Evolutionary conservation across 176 grass and related monocot genomes (phyloP), one percentile per base, ranked within the genome.

Genomic region (Ensete ventricosum): DNA sequence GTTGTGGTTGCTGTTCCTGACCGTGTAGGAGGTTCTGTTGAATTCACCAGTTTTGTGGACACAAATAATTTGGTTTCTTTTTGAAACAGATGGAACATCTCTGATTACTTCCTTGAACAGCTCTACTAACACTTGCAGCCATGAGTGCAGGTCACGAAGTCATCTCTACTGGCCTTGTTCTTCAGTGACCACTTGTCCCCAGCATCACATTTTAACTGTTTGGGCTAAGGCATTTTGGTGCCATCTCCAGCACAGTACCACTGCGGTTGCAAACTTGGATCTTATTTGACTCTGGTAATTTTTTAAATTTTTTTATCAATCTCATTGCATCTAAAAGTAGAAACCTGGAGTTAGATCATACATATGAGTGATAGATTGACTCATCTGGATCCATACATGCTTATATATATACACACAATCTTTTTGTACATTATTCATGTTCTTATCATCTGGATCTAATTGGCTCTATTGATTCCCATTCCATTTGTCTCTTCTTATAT

Each of bases 61-160:
- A 92, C 85, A 6, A 74, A 72, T 74, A 92, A 83, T 0, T 81
- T 92, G 9, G 83, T 92, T 22, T 93, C 87, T 3, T 67, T 93
- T 2, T 93, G 87, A 87, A 90, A 83, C 55, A 88, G 88, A 49
- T 92, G 83, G 89, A 92, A 86, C 79, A 34, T 86, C 43, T 88
- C 83, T 0, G 85, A 86, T 26, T 72, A 86, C 64, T 85, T 85
- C 69, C 85, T 86, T 83, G 88, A 58, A 85, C 85, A 64, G 81
- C 88, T 23, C 70, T 69, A 5, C 66, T 27, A 2, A 88, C 89
- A 0, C 86, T 92, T 7, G 27, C 88, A 11, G 12, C 75, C n/a
- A 92, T 92, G 89, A 77, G 89, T 9, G 0, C 72, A 0, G 89
- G 85, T 10, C 89, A 92, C 10, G 50, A 22, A 16, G 34, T 83